Percentiles rank a stretch among this genome's conserved stretches.
Evolutionary conservation across 2,329 filamentous ascomycete genomes (phyloP).

Genomic region (Venturia asperata): DNA sequence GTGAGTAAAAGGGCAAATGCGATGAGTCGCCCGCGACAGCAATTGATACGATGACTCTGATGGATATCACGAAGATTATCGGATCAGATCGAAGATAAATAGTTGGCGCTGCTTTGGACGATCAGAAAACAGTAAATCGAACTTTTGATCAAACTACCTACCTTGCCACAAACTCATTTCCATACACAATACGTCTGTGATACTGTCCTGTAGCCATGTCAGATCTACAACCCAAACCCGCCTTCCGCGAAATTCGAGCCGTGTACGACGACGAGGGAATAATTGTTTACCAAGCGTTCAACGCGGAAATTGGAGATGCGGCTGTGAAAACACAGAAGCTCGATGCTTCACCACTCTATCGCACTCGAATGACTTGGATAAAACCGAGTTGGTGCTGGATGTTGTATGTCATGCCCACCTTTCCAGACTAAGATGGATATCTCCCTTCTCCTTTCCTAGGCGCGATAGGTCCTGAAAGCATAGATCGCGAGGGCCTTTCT

Average conservation of each 20-base stretch:
- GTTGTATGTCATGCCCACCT: slow-evolving; percentile 31
- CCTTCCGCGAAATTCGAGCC: slow-evolving; percentile 43
- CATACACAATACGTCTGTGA: background rate
- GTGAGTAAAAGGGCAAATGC: too few species aligned
- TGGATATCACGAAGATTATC: too few species aligned
- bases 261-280: slow-evolving; percentile 45
- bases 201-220: background rate
- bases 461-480: background rate
- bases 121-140: too few species aligned
- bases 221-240: background rate
- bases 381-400: slow-evolving; percentile 59
- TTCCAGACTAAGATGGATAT: too few species aligned
- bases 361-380: slow-evolving; percentile 56
- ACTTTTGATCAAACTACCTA: too few species aligned
- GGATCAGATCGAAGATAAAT: too few species aligned
- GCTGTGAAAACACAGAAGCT: slow-evolving; percentile 48
- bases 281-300: slow-evolving; percentile 58
- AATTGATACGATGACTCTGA: too few species aligned
- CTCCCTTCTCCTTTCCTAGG: background rate
- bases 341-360: slow-evolving; percentile 47
- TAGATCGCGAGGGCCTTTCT: background rate
- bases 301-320: slow-evolving; percentile 44
- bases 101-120: too few species aligned
- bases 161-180: background rate
- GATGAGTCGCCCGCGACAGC: too few species aligned